Evolutionary conservation across 2,329 filamentous ascomycete species (phyloP), one percentile per base, ranked within the genome.

Genomic region (Venturia pyrina): DNA sequence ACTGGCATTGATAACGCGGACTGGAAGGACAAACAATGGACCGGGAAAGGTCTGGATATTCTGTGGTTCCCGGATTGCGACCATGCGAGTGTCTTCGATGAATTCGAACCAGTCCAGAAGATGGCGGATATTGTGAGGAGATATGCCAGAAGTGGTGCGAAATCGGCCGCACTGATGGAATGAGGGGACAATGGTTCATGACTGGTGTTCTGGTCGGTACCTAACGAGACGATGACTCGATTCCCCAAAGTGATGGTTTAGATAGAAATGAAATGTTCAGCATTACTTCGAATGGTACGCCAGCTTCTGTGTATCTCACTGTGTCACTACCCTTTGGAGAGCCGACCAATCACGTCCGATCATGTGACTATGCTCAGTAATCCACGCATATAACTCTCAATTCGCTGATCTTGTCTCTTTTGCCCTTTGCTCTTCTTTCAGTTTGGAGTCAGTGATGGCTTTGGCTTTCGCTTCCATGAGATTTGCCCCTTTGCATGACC

Each of bases 1-100:
- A 77, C 76, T 15, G 53, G 53, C 28, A 37, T 59, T 37, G 76
- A 76, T 2, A 71, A 75, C 1, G 67, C 72, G 3, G 34, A 70
- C n/a, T 66, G 43, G 62, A 64, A 53, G 17, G 46, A 53, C 24
- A 43, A 53, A 50, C 62, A 13, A 28, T 56, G 43, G 48, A 46
- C 43, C 5, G 37, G 34, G 13, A 53, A 41, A 40, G 62, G 62
- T 5, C 28, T 64, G 5, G 46, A 64, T 40, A n/a, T 64, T 19
- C 17, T 64, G 13, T 64, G 62, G 62, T 64, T 44, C 28, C 37
- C 32, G 24, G n/a, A 56, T 19, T 46, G 40, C 24, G 44, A 64
- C n/a, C 62, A 64, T 50, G 44, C 62, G 6, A 40, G 44, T 48
- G 48, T 64, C 21, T 64, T 48, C 17, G 62, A 64, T 28, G 37